A percentile compares a stretch with the other conserved stretches of the same genome.
Conservation (phyloP, 1,284 basidiomycete genomes). For the Dichomitus squalens region DNA sequence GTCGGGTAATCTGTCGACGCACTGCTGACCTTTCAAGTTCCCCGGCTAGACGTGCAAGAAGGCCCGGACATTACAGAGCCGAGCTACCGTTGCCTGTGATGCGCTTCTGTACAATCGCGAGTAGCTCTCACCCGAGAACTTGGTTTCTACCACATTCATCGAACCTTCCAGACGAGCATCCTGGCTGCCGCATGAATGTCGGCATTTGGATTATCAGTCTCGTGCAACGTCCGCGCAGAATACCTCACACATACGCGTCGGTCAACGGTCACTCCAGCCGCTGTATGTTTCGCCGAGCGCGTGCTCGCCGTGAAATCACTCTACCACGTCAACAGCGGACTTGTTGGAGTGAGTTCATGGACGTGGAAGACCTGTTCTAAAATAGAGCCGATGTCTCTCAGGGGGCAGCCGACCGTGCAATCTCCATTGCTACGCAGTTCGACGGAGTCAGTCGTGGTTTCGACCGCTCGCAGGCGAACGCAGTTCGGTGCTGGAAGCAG, state of each 20-base stretch:
- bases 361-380: not conserved
- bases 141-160: not conserved
- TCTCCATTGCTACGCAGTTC: not conserved
- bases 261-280: no score
- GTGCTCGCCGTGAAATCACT: not conserved
- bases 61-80: not conserved
- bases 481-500: not conserved
- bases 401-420: not conserved
- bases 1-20: not conserved
- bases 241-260: no score
- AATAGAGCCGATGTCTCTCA: not conserved
- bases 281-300: no score
- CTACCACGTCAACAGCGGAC: not conserved
- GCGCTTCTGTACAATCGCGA: not conserved
- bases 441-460: not conserved
- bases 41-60: not conserved
- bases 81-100: not conserved
- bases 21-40: not conserved
- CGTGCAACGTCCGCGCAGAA: no score
- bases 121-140: no score
- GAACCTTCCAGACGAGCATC: not conserved
- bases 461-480: not conserved
- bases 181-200: not conserved
- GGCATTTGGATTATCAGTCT: no score
- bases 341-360: not conserved